Percentiles rank a stretch among this genome's conserved stretches.
Evolutionary conservation across 2,329 filamentous ascomycete species (phyloP).

Genomic region (Aspergillus luchuensis): DNA sequence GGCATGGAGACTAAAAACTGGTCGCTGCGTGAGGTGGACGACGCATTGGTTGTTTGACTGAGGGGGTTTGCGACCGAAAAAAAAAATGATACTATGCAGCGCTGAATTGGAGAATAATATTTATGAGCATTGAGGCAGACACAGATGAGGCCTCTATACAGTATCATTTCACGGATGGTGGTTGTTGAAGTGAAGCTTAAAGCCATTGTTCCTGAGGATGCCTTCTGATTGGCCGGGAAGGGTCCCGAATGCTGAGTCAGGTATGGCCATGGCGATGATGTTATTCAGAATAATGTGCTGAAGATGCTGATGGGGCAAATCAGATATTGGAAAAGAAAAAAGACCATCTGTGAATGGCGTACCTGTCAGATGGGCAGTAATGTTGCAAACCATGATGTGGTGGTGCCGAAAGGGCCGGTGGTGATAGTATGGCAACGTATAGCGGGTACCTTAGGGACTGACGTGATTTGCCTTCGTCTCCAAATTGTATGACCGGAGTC

Average conservation of each 20-base stretch:
- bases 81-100: no score
- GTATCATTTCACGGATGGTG: no score
- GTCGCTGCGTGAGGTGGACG: no score
- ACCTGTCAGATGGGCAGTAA: background rate
- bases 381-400: background rate
- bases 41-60: no score
- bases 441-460: background rate
- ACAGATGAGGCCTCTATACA: no score
- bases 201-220: background rate
- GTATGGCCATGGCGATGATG: background rate
- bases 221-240: background rate
- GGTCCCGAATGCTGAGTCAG: background rate
- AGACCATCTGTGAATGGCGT: background rate
- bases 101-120: no score
- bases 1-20: no score
- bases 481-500: background rate
- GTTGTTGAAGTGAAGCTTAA: no score
- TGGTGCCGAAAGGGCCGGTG: background rate
- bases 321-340: background rate
- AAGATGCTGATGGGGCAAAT: background rate
- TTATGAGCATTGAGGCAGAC: no score
- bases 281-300: no score
- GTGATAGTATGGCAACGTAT: background rate
- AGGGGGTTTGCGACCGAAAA: no score
- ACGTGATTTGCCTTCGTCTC: background rate